These are phyloP conservation scores for Batrachochytrium dendrobatidis DNA, from an alignment of 371 early-diverging fungal genomes.

Conservation along the genomic window DNA sequence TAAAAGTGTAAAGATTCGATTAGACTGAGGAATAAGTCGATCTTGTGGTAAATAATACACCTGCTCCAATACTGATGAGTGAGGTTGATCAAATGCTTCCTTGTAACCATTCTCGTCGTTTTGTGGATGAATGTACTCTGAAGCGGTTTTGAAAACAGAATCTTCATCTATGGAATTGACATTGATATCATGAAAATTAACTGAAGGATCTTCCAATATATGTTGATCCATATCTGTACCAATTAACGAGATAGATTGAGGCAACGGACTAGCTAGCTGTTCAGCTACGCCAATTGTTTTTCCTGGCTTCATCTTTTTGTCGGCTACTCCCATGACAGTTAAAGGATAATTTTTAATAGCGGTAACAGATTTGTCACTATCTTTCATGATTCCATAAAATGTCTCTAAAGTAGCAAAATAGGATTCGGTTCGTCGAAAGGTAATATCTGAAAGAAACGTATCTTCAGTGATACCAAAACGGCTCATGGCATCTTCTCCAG, in stretches of 20 bases:
- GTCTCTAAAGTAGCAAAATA: constrained; percentile 31
- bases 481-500: background rate
- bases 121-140: constrained; percentile 24
- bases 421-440: constrained; percentile 30
- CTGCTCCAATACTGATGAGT: constrained; percentile 30
- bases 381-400: constrained; percentile 26
- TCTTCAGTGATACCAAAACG: constrained; percentile 18
- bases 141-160: constrained; percentile 22
- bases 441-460: constrained; percentile 28
- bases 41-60: constrained; percentile 26
- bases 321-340: background rate
- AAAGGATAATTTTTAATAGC: constrained; percentile 8
- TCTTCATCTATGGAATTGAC: constrained; percentile 27
- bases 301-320: constrained; percentile 22
- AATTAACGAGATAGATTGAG: too few species aligned
- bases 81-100: constrained; percentile 14
- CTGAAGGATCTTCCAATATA: constrained; percentile 16
- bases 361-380: constrained; percentile 26
- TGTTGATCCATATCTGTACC: constrained; percentile 19
- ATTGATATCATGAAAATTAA: constrained; percentile 24
- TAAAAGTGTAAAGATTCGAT: constrained; percentile 18
- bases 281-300: background rate
- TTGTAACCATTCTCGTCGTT: background rate
- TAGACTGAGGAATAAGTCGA: constrained; percentile 11
- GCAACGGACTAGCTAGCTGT: too few species aligned